These are phyloP conservation scores for Rhodotorula sp. DNA, from an alignment of 1,284 basidiomycete species.

Conservation along the genomic window DNA sequence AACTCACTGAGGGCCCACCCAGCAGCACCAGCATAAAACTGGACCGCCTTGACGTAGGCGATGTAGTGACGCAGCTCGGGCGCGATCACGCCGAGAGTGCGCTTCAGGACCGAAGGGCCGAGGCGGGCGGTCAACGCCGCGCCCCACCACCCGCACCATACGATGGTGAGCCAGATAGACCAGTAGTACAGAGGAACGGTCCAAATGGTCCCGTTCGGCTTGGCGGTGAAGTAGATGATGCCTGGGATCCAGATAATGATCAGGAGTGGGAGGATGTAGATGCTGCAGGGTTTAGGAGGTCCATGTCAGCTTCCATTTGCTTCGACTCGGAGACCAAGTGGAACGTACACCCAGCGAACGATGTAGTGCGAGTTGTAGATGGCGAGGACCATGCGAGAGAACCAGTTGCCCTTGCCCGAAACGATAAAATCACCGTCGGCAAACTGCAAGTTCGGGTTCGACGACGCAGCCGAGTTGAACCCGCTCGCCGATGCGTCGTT, in stretches of 20 bases:
- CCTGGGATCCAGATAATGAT: constrained; percentile 62
- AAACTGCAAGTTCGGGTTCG: constrained; percentile 38
- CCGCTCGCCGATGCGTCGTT: constrained; percentile 13
- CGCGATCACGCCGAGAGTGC: constrained; percentile 70
- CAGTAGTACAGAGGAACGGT: constrained; percentile 71
- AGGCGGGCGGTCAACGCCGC: constrained; percentile 57
- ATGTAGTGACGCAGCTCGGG: constrained; percentile 69
- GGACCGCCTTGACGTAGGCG: constrained; percentile 68
- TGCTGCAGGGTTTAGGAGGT: constrained; percentile 2
- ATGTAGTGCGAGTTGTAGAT: constrained; percentile 56
- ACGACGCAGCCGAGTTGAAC: constrained; percentile 20
- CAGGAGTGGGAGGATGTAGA: constrained; percentile 63
- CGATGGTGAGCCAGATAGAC: constrained; percentile 56
- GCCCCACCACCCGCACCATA: constrained; percentile 72
- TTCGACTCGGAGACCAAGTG: constrained; percentile 44
- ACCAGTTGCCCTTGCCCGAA: constrained; percentile 30
- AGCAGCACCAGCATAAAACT: constrained; percentile 45
- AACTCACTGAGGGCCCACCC: constrained; percentile 37
- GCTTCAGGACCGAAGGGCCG: constrained; percentile 47
- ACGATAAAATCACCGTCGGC: constrained; percentile 40
- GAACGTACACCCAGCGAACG: constrained; percentile 75
- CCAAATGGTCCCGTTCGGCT: constrained; percentile 58
- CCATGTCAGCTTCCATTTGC: no score
- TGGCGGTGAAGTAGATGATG: constrained; percentile 67
- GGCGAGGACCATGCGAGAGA: constrained; percentile 35